These are phyloP conservation scores for Daldinia caldariorum DNA, from an alignment of 495 filamentous ascomycete species.

Conservation along the genomic window DNA sequence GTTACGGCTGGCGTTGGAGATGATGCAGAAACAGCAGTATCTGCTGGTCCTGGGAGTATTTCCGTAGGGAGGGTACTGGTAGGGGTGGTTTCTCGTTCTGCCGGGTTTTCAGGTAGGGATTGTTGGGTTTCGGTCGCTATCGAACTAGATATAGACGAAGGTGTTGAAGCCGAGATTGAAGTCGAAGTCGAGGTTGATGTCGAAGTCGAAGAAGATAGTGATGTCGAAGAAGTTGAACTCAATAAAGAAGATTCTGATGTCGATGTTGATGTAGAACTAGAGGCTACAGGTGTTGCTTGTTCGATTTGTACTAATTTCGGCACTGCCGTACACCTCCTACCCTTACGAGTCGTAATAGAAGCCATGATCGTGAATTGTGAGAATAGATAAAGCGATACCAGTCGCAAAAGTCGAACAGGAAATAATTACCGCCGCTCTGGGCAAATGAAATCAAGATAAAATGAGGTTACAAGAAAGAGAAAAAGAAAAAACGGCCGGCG, in stretches of 20 bases:
- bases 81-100: background rate
- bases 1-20: background rate
- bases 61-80: conserved; percentile 7
- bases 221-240: conserved; percentile 13
- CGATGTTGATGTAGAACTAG: conserved; percentile 17
- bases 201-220: background rate
- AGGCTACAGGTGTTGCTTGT: conserved; percentile 29
- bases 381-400: conserved; percentile 50
- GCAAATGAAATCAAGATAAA: conserved; percentile 45
- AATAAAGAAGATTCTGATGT: conserved; percentile 27
- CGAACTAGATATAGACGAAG: conserved; percentile 14
- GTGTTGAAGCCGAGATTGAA: conserved; percentile 13
- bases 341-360: conserved; percentile 48
- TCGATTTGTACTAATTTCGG: conserved; percentile 46
- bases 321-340: conserved; percentile 59
- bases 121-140: conserved; percentile 14
- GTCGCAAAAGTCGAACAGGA: conserved; percentile 47
- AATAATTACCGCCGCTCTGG: conserved; percentile 31
- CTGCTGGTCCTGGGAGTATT: conserved; percentile 18
- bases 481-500: conserved; percentile 53
- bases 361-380: conserved; percentile 49
- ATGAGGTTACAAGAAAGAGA: conserved; percentile 45
- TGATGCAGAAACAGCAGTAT: background rate
- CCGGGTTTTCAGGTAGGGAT: conserved; percentile 8
- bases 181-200: conserved; percentile 29